These are phyloP conservation scores for Colletotrichum godetiae DNA, from an alignment of 2,329 filamentous ascomycete genomes.

Conservation along the genomic window DNA sequence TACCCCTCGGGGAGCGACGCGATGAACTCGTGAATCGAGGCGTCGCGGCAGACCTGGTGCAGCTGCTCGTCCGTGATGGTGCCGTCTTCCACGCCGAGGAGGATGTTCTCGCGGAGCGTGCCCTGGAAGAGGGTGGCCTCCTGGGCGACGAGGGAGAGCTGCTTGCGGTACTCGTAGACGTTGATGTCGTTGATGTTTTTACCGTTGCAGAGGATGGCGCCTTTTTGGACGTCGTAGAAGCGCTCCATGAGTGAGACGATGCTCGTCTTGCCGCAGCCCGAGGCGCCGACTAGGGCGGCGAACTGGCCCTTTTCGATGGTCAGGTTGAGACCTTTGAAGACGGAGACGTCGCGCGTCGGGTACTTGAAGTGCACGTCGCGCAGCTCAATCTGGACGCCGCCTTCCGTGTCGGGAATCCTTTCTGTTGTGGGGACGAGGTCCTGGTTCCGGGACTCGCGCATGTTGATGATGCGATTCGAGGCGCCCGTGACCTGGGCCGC, in stretches of 20 bases:
- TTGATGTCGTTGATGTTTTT: constrained; percentile 69
- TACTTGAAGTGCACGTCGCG: constrained; percentile 70
- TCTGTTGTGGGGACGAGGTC: constrained; percentile 46
- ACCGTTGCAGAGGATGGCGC: constrained; percentile 73
- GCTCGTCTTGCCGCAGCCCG: constrained; percentile 79
- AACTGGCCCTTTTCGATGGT: constrained; percentile 77
- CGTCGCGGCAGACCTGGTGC: constrained; percentile 66
- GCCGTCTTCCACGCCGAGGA: constrained; percentile 70
- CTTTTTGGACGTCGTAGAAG: constrained; percentile 77
- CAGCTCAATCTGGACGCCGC: constrained; percentile 67
- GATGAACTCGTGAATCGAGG: constrained; percentile 79
- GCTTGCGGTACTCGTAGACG: constrained; percentile 70
- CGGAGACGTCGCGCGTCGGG: constrained; percentile 65
- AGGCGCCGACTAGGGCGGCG: constrained; percentile 76
- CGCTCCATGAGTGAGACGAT: constrained; percentile 74
- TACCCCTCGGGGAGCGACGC: constrained; percentile 74
- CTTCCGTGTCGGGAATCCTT: constrained; percentile 56
- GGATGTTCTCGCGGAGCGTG: constrained; percentile 73
- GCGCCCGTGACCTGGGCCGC: constrained; percentile 69
- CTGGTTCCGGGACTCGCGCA: constrained; percentile 55
- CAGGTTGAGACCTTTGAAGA: constrained; percentile 72
- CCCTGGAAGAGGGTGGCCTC: constrained; percentile 80
- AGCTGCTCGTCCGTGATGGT: constrained; percentile 63
- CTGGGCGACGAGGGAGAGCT: constrained; percentile 79
- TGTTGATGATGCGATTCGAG: constrained; percentile 68